Evolutionary conservation across 1,139 yeast species (phyloP).

Genomic region (Trichomonascaceae sp.): DNA sequence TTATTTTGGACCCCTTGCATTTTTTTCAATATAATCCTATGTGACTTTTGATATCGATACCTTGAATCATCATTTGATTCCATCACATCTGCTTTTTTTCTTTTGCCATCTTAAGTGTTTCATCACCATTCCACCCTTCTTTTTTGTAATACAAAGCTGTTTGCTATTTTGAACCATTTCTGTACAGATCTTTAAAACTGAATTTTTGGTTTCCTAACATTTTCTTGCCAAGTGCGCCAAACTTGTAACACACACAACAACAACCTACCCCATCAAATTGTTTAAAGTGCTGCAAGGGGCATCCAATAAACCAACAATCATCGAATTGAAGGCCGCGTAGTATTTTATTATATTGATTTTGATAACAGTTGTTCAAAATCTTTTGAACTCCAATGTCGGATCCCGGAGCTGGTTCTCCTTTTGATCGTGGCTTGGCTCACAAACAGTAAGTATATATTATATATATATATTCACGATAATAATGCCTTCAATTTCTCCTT

Average conservation of each 20-base stretch:
- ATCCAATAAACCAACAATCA: not conserved
- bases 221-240: not conserved
- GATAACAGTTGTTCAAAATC: not conserved
- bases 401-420: conserved; percentile 26
- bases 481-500: too few relatives aligned
- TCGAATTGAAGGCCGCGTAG: not conserved
- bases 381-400: conserved; percentile 14
- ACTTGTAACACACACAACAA: not conserved
- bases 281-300: not conserved
- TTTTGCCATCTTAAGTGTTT: too few relatives aligned
- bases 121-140: not conserved
- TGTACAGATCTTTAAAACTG: not conserved
- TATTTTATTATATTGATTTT: not conserved
- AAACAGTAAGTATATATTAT: not conserved
- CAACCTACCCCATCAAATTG: not conserved
- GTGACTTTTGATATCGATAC: not conserved
- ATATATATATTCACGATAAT: too few relatives aligned
- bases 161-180: not conserved
- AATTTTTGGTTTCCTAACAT: not conserved
- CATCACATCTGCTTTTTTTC: not conserved
- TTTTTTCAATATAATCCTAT: not conserved
- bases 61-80: not conserved
- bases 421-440: conserved; percentile 17
- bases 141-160: too few relatives aligned
- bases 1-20: not conserved